Evolutionary conservation across 768 basidiomycete genomes (phyloP), one percentile per base, ranked within the genome.

Genomic region (Hygrophorus pudorinus): DNA sequence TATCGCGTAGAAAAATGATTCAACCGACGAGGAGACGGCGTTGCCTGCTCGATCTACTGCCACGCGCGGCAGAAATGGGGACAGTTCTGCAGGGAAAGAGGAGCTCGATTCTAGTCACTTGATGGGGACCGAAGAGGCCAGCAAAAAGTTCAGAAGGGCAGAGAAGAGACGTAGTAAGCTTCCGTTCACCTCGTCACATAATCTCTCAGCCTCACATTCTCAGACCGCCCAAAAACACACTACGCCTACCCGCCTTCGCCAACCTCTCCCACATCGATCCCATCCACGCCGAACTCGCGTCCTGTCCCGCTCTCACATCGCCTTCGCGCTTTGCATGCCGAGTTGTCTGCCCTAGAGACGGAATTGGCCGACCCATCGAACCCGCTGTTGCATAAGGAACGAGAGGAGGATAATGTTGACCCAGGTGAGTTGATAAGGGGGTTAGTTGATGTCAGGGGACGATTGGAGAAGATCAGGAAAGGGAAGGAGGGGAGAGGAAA

Each of bases 281-380:
- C 20, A 17, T 37, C 12, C n/a, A 38, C 6, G 54, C 59, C 54
- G 13, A 47, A 48, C 14, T 53, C 64, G 27, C 64, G 62, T 20
- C 59, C 70, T 4, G 49, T 70, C 17, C 67, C 78, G 0, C 69
- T 83, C 5, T 74, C 79, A 1, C 69, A 75, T 33, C 72, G 82
- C 27, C 60, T 91, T 16, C 73, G 74, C 7, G 60, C 66, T 2
- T 68, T 99, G 6, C 85, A 90, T 48, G 71, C 73, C 2, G 94
- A 99, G 55, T 68, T 97, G 1, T 61, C 73, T 0, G 72, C 87
- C 21, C 71, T 99, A 3, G 94, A 99, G 59, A 59, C 66, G 1
- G 88, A 93, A 55, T 68, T 93, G n/a, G 71, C 79, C 0, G 85
- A 89, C 51, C 86, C 85, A 8, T 74, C 85, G 2, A 88, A 83